phyloP scores from a whole-genome alignment of 2,329 filamentous ascomycete species.

The Neonectria sp. region DNA sequence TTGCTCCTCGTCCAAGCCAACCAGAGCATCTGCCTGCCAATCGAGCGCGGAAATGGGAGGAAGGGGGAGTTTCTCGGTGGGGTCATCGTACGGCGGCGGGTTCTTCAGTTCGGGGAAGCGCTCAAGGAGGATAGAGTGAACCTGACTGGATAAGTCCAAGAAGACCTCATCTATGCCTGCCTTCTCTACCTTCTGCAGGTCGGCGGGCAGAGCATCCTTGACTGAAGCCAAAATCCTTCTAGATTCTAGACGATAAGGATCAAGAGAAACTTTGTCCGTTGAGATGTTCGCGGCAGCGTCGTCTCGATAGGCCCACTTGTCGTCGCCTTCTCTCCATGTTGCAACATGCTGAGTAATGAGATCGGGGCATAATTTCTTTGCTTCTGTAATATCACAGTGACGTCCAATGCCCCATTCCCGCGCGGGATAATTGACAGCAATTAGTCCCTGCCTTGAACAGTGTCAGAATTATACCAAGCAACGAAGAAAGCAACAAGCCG shows the following conservation, averaged over 20 bases:
- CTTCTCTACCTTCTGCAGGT: slow-evolving; percentile 86
- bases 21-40: slow-evolving; percentile 86
- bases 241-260: slow-evolving; percentile 90
- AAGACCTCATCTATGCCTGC: slow-evolving; percentile 97
- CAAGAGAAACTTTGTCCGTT: slow-evolving; percentile 93
- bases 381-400: slow-evolving; percentile 85
- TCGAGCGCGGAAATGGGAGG: slow-evolving; percentile 80
- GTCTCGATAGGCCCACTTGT: slow-evolving; percentile 90
- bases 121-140: slow-evolving; percentile 81
- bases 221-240: slow-evolving; percentile 85
- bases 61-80: slow-evolving; percentile 78
- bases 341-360: slow-evolving; percentile 93
- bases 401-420: slow-evolving; percentile 84
- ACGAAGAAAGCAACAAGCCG: not conserved
- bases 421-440: slow-evolving; percentile 96
- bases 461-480: slow-evolving; percentile 33
- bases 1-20: slow-evolving; percentile 82
- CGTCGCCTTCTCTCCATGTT: slow-evolving; percentile 93
- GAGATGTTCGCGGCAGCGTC: slow-evolving; percentile 85
- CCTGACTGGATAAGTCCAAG: slow-evolving; percentile 88
- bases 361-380: slow-evolving; percentile 87
- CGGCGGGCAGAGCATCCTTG: slow-evolving; percentile 78
- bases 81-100: slow-evolving; percentile 81
- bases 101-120: slow-evolving; percentile 79
- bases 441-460: slow-evolving; percentile 81